Evolutionary conservation across 2,329 filamentous ascomycete species (phyloP).

Genomic region (Aurifilum marmelostoma): DNA sequence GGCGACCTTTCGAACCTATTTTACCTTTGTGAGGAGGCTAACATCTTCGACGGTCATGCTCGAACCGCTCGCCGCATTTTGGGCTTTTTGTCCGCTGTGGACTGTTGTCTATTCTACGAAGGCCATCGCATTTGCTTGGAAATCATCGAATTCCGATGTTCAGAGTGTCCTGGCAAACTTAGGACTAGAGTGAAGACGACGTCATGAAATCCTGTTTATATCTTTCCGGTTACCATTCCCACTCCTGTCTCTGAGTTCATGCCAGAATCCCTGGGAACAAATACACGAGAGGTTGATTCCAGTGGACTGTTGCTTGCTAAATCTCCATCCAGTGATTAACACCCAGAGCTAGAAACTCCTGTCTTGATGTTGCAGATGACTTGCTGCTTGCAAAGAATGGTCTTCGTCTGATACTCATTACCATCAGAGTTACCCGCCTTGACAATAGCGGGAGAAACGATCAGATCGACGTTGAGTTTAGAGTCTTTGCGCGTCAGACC

Average conservation of each 20-base stretch:
- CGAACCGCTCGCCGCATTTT: background rate
- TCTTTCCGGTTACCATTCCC: no score
- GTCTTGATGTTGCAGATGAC: background rate
- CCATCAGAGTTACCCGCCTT: background rate
- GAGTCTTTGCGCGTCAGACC: background rate
- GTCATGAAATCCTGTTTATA: no score
- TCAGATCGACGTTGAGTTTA: background rate
- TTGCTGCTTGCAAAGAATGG: background rate
- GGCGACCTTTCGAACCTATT: background rate
- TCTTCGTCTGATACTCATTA: background rate
- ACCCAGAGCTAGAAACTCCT: background rate
- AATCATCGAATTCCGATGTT: no score
- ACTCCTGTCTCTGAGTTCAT: no score
- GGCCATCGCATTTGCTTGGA: no score
- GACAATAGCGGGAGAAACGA: background rate
- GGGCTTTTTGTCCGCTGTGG: background rate
- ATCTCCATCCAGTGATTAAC: background rate
- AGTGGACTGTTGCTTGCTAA: background rate
- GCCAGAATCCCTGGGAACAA: no score
- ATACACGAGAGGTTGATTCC: background rate
- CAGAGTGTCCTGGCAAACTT: no score
- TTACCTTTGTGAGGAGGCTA: background rate
- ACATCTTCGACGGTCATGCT: background rate
- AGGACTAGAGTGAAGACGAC: no score
- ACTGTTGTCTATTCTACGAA: no score